Evolutionary conservation across 495 filamentous ascomycete species (phyloP).

Genomic region (Chaetomium tenue): DNA sequence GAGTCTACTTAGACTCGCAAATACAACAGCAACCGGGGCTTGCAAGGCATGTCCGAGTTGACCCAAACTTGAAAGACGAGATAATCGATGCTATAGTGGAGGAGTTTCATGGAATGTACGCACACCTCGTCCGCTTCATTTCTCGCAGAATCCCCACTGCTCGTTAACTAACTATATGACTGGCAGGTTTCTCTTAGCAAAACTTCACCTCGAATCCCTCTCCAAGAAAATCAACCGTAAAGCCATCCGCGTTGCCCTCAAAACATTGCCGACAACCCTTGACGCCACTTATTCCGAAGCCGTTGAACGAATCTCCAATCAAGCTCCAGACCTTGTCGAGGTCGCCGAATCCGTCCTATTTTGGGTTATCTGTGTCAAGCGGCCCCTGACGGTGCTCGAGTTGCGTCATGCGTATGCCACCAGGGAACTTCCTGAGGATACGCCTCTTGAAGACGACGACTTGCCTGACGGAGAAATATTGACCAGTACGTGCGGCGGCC

Average conservation of each 20-base stretch:
- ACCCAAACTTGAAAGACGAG: background rate
- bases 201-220: slow-evolving; percentile 6
- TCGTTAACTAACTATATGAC: too few relatives aligned
- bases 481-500: background rate
- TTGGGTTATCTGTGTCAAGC: slow-evolving; percentile 6
- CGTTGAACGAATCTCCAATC: background rate
- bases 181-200: slow-evolving; percentile 7
- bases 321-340: slow-evolving; percentile 11
- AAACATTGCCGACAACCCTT: background rate
- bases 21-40: background rate
- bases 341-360: background rate
- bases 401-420: slow-evolving; percentile 2
- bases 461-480: slow-evolving; percentile 2
- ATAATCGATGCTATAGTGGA: background rate
- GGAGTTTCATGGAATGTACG: slow-evolving; percentile 6
- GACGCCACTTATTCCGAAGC: slow-evolving; percentile 5
- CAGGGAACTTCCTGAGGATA: background rate
- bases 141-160: background rate
- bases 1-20: background rate
- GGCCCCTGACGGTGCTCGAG: background rate
- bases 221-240: slow-evolving; percentile 3
- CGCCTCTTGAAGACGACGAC: background rate
- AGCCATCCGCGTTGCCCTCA: slow-evolving; percentile 2
- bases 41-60: background rate
- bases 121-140: background rate